These are phyloP conservation scores for Clarireedia paspali DNA, from an alignment of 2,329 filamentous ascomycete species.

Conservation along the genomic window DNA sequence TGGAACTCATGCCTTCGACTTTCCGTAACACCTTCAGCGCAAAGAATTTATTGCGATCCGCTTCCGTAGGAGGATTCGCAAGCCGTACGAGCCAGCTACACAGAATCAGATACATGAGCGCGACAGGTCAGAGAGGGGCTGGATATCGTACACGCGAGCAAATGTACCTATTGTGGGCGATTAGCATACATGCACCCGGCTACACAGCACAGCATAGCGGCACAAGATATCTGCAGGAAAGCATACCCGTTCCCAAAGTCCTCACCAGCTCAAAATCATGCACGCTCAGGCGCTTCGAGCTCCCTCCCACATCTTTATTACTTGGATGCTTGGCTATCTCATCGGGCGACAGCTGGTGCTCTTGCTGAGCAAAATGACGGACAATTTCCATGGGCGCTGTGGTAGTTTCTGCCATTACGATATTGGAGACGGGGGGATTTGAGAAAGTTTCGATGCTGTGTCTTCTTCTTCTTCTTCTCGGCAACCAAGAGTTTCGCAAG, in stretches of 20 bases:
- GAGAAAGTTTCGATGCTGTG: too few species aligned
- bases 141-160: conserved; percentile 50
- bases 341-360: conserved; percentile 17
- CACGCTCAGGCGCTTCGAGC: conserved; percentile 30
- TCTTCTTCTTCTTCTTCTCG: too few species aligned
- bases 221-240: neutral
- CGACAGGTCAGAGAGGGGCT: neutral
- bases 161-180: conserved; percentile 56
- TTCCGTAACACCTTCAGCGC: conserved; percentile 74
- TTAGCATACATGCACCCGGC: conserved; percentile 8
- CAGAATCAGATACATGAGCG: conserved; percentile 5
- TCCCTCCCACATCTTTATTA: conserved; percentile 24
- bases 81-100: conserved; percentile 59
- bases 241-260: conserved; percentile 66
- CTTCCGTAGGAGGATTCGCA: conserved; percentile 39
- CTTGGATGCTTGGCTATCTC: conserved; percentile 21
- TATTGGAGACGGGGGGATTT: neutral
- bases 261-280: conserved; percentile 66
- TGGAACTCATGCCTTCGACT: conserved; percentile 38
- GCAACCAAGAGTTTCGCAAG: too few species aligned
- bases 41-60: conserved; percentile 60
- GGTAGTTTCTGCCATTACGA: conserved; percentile 1
- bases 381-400: conserved; percentile 21
- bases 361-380: conserved; percentile 18
- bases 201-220: conserved; percentile 3